Conservation (phyloP, 768 basidiomycete species). For the Amanita jacksonii region DNA sequence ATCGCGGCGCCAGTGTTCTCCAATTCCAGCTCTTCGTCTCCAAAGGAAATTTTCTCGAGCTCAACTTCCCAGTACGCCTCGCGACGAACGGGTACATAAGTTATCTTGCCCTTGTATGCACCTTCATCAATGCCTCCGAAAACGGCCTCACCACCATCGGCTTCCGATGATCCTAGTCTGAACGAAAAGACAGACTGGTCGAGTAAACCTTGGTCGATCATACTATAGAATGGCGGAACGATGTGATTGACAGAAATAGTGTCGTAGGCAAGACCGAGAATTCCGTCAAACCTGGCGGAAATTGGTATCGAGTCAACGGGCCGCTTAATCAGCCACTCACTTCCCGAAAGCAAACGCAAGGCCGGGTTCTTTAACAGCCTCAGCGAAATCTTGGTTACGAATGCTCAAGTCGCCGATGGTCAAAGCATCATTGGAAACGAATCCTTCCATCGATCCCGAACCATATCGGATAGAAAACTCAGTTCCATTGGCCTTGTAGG, state of each 20-base stretch:
- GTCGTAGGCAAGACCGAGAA: slow-evolving; percentile 89
- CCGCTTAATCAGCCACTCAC: slow-evolving; percentile 32
- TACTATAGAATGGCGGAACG: slow-evolving; percentile 88
- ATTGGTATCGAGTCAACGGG: background rate
- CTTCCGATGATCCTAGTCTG: slow-evolving; percentile 79
- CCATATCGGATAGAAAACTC: slow-evolving; percentile 90
- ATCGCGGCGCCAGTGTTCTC: slow-evolving; percentile 92
- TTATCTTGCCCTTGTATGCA: slow-evolving; percentile 73
- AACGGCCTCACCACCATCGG: slow-evolving; percentile 82
- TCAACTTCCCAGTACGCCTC: slow-evolving; percentile 99
- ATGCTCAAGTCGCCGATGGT: slow-evolving; percentile 77
- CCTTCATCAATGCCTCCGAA: slow-evolving; percentile 82
- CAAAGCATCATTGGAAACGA: slow-evolving; percentile 77
- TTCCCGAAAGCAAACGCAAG: slow-evolving; percentile 96
- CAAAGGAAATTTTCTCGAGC: slow-evolving; percentile 78
- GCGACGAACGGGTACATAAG: slow-evolving; percentile 84
- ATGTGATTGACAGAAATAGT: slow-evolving; percentile 93
- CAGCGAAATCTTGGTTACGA: slow-evolving; percentile 78
- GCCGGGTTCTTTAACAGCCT: slow-evolving; percentile 93
- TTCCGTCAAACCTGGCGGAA: slow-evolving; percentile 76
- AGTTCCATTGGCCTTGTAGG: slow-evolving; percentile 86
- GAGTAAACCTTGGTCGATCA: slow-evolving; percentile 76
- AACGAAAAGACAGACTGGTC: slow-evolving; percentile 90
- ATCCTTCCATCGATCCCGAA: slow-evolving; percentile 94
- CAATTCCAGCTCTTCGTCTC: slow-evolving; percentile 79